Evolutionary conservation across 2,329 filamentous ascomycete species (phyloP), one percentile per base, ranked within the genome.

Genomic region (Orbilia blumenaviensis): DNA sequence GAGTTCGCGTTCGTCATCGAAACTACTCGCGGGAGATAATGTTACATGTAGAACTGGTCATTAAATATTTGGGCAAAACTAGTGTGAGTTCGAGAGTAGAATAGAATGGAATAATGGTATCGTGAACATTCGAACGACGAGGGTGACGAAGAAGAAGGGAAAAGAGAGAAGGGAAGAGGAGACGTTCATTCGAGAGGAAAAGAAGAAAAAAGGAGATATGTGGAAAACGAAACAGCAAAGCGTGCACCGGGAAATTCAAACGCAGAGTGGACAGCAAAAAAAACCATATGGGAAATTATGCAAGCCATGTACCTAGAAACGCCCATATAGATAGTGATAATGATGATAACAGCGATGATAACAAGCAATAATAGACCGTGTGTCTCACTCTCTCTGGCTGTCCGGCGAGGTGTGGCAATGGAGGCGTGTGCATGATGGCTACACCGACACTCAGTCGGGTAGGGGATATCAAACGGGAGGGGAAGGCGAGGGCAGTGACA

Each of bases 291-390:
- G 3, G 25, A 58, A 21, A 29, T 34, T 64, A 44, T 58, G 60
- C 67, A 64, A 41, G 18, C 67, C 67, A 72, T 72, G 48, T 50
- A 60, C 60, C 67, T n/a, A 36, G 21, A 48, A 72, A 72, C 67
- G 67, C 67, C 66, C 42, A 52, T 36, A 18, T 44, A n/a, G 12
- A 56, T 63, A 63, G 18, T 44, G 36, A 48, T 61, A 63, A 63
- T 1, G 8, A 67, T 36, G 18, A 32, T n/a, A 56, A 46, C 27
- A 32, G 3, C 6, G 27, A 41, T 52, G n/a, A 34, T 52, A 46
- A 46, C 16, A 23, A 23, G 42, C 3, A 41, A 41, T 7, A n/a
- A 14, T 7, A n/a, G 36, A n/a, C 36, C 14, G 3, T n/a, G 6
- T 5, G 32, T 12, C 32, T 34, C 32, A 34, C 32, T 6, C n/a